phyloP scores from a whole-genome alignment of 768 basidiomycete genomes.

The Tremella fuciformis region DNA sequence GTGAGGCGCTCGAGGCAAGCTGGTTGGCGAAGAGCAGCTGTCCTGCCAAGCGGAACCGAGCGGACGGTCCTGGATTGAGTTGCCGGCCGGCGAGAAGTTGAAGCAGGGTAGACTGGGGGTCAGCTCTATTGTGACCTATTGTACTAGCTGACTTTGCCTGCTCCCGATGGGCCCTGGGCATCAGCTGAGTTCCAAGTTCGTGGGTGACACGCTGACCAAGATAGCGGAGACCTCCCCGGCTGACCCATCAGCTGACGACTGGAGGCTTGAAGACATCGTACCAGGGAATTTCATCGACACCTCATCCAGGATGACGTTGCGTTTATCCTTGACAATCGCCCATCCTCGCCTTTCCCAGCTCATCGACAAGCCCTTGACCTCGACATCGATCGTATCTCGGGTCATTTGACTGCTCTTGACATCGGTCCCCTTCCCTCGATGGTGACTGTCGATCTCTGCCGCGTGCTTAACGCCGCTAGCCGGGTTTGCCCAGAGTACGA shows the following conservation, averaged over 20 bases:
- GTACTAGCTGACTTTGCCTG: slow-evolving; percentile 10
- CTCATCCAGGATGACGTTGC: slow-evolving; percentile 50
- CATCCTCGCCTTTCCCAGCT: slow-evolving; percentile 27
- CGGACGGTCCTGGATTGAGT: slow-evolving; percentile 44
- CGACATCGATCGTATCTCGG: slow-evolving; percentile 48
- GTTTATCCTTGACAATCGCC: slow-evolving; percentile 19
- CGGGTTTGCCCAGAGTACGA: slow-evolving; percentile 49
- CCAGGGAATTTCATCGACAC: slow-evolving; percentile 50
- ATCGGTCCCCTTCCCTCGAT: slow-evolving; percentile 35
- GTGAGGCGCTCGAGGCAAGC: slow-evolving; percentile 15
- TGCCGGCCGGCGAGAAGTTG: slow-evolving; percentile 52
- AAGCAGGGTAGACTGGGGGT: slow-evolving; percentile 51
- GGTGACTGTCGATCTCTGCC: slow-evolving; percentile 37
- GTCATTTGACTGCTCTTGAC: slow-evolving; percentile 45
- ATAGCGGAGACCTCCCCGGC: slow-evolving; percentile 53
- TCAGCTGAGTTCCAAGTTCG: background rate
- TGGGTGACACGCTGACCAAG: slow-evolving; percentile 18
- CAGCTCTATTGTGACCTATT: background rate
- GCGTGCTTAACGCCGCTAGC: slow-evolving; percentile 39
- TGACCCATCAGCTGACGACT: slow-evolving; percentile 17
- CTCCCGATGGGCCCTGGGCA: slow-evolving; percentile 16
- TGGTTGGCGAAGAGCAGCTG: slow-evolving; percentile 47
- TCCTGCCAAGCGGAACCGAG: slow-evolving; percentile 49
- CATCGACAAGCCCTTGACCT: slow-evolving; percentile 38
- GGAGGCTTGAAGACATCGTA: too few relatives aligned